Base-by-base conservation (phyloP, 202 grass and related monocot genomes). In the Saccharum hybrid region DNA sequence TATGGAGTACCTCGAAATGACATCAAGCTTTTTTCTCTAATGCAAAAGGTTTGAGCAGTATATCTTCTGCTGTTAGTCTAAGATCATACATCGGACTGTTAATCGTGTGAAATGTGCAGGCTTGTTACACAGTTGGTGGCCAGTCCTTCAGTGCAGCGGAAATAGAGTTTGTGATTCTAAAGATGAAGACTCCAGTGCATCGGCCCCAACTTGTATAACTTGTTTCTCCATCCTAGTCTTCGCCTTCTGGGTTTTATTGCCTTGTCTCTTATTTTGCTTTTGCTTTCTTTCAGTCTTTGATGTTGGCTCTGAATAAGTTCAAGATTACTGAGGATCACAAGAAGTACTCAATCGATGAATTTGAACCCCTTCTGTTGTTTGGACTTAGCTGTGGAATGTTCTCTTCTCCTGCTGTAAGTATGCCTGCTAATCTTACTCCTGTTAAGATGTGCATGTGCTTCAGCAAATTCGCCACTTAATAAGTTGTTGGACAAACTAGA, bases 91-190 rank as follows among this genome's bases (percentile, higher is more conserved):
- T 81, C 39, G 15, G 67, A 56, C n/a, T 78, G 64, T 75, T 78
- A 68, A 83, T 23, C 16, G 8, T 66, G 71, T n/a, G 64, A 70
- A 68, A 77, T 63, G 14, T 86, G 77, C 91, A 99, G 96, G 93
- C 93, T 75, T 96, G 93, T 89, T 99, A 99, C 80, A 94, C 91
- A 71, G 87, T 99, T 33, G 96, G 93, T 67, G 88, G 96, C 23
- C 96, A 89, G 63, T 99, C 93, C 40, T 79, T 99, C 57, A 99
- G 96, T 84, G 96, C 93, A 89, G 96, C 96, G 21, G 96, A 99
- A 76, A 99, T 99, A 83, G 96, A 99, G 78, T 99, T 88, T 79
- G 93, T 99, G 48, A 94, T 99, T 88, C 85, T 99, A 82, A 99
- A 99, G 83, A 86, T 90, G 93, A 99, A 94, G 72, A 87, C 96